Conservation (phyloP, 1,284 basidiomycete genomes). For the Ceratobasidium sp. region DNA sequence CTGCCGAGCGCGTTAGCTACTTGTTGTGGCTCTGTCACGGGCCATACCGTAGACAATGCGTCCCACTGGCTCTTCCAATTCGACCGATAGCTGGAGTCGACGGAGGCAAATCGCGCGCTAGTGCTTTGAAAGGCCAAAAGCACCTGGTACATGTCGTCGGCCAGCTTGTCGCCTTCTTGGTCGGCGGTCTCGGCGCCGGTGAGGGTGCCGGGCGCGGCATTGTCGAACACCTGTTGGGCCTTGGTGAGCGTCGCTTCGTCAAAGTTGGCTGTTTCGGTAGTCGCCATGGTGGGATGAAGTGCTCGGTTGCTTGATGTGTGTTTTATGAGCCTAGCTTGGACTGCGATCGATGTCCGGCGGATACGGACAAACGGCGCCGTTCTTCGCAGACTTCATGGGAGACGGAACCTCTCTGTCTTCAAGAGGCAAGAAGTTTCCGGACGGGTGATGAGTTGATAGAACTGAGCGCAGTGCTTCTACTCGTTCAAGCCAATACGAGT, state of each 20-base stretch:
- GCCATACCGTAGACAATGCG: not conserved
- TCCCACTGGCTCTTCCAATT: slow-evolving; percentile 18
- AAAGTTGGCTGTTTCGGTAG: slow-evolving; percentile 1
- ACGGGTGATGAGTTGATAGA: not conserved
- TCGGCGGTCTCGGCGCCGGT: not conserved
- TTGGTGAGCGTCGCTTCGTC: slow-evolving; percentile 19
- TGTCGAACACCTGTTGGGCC: not conserved
- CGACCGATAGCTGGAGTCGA: not conserved
- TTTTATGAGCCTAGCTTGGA: slow-evolving; percentile 8
- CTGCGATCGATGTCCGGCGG: slow-evolving; percentile 12
- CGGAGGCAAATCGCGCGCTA: not conserved
- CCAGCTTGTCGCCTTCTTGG: not conserved
- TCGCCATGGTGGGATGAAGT: slow-evolving; percentile 7
- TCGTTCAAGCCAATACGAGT: slow-evolving; percentile 5
- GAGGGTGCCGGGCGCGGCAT: not conserved
- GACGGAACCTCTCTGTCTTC: not conserved
- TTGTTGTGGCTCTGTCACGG: not conserved
- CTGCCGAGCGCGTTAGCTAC: slow-evolving; percentile 3
- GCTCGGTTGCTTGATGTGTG: slow-evolving; percentile 9
- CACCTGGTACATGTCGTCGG: slow-evolving; percentile 16
- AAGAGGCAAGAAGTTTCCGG: too few species aligned
- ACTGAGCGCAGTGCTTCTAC: slow-evolving; percentile 3
- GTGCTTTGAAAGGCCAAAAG: slow-evolving; percentile 5
- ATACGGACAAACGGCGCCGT: slow-evolving; percentile 5
- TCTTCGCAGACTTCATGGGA: slow-evolving; percentile 7